Evolutionary conservation across 2,329 filamentous ascomycete species (phyloP).

Genomic region (Nigrospora osmanthi): DNA sequence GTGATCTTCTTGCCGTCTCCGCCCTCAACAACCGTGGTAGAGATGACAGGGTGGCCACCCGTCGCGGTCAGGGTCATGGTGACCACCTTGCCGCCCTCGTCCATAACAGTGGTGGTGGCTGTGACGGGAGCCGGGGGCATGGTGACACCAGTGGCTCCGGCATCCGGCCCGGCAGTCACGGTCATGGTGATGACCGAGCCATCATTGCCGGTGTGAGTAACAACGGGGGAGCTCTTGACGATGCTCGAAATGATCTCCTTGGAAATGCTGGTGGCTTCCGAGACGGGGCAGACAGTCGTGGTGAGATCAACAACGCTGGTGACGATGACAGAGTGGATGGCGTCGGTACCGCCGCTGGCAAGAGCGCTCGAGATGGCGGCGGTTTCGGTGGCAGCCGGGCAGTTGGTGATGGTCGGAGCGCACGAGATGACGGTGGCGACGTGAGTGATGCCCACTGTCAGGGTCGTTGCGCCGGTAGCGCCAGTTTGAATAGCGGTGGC

Average conservation of each 20-base stretch:
- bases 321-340: constrained; percentile 15
- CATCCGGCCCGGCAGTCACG: neutral
- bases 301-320: constrained; percentile 18
- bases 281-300: constrained; percentile 19
- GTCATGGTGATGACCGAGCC: constrained; percentile 10
- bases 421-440: constrained; percentile 18
- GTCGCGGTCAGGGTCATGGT: no score
- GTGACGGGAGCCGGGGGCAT: neutral
- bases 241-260: constrained; percentile 15
- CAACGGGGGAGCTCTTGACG: neutral
- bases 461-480: neutral
- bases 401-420: constrained; percentile 16
- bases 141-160: constrained; percentile 5
- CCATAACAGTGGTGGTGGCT: neutral
- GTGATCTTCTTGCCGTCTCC: no score
- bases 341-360: constrained; percentile 10
- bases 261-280: constrained; percentile 13
- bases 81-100: no score
- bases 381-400: constrained; percentile 14
- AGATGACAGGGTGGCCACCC: no score
- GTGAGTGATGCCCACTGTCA: constrained; percentile 11
- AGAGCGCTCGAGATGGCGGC: constrained; percentile 13
- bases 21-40: no score
- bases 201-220: constrained; percentile 1
- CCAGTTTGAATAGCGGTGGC: neutral